Evolutionary conservation across 306 rosid species (phyloP).

Genomic region (Canavalia ensiformis): DNA sequence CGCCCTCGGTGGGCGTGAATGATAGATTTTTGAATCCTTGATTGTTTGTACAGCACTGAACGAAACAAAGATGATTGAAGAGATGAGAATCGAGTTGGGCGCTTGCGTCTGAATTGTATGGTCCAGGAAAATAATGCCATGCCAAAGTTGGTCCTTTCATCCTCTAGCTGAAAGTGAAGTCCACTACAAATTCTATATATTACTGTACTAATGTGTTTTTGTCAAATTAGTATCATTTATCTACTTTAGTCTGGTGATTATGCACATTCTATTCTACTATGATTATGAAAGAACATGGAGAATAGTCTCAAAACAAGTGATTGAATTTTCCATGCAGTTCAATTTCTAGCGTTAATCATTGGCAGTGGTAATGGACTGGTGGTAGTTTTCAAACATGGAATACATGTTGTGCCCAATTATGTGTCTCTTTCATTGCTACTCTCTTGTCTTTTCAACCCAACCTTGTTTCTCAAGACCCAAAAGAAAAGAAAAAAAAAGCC

Average conservation of each 20-base stretch:
- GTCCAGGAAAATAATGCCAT: constrained; percentile 49
- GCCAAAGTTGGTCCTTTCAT: constrained; percentile 34
- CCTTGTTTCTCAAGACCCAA: not conserved
- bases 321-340: constrained; percentile 39
- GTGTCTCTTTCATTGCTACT: constrained; percentile 31
- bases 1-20: not conserved
- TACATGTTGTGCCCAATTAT: constrained; percentile 17
- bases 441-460: not conserved
- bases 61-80: constrained; percentile 37
- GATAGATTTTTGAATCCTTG: not conserved
- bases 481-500: too few relatives aligned
- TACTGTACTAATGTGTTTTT: not conserved
- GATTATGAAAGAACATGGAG: constrained; percentile 36
- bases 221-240: not conserved
- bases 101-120: constrained; percentile 42
- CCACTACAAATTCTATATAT: constrained; percentile 33
- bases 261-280: constrained; percentile 37
- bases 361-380: constrained; percentile 7
- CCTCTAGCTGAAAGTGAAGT: constrained; percentile 45
- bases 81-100: constrained; percentile 28
- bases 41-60: constrained; percentile 40
- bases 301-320: constrained; percentile 38
- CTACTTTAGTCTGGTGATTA: constrained; percentile 24
- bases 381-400: constrained; percentile 45
- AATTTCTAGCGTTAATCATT: constrained; percentile 35